phyloP scores from a whole-genome alignment of 306 rosid species.

The Pterocarpus santalinus region DNA sequence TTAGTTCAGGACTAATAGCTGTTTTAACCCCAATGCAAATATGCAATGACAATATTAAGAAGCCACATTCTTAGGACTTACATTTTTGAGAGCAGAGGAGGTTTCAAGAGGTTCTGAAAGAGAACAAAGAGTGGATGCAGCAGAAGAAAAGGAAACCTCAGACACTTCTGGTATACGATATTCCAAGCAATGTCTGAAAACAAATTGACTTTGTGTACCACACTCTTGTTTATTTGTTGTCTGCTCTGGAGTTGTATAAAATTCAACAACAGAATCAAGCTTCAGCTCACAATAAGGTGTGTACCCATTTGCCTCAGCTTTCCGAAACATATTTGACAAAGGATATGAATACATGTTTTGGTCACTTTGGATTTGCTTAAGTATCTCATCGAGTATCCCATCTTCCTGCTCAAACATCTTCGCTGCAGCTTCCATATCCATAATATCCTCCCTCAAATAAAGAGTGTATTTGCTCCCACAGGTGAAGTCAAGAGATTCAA shows the following conservation, averaged over 20 bases:
- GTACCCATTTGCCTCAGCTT: constrained; percentile 74
- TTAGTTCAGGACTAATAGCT: constrained; percentile 44
- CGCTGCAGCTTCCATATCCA: constrained; percentile 89
- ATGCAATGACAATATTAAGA: constrained; percentile 27
- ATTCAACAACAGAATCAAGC: constrained; percentile 58
- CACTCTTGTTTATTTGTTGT: constrained; percentile 54
- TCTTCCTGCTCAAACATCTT: constrained; percentile 79
- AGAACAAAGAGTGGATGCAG: constrained; percentile 65
- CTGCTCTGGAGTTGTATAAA: constrained; percentile 50
- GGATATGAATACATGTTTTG: constrained; percentile 74
- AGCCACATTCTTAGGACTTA: constrained; percentile 53
- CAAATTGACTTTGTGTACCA: constrained; percentile 51
- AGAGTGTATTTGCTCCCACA: constrained; percentile 76
- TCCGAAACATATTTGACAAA: constrained; percentile 58
- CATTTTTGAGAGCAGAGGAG: constrained; percentile 53
- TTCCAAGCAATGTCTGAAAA: constrained; percentile 45
- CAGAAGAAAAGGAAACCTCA: constrained; percentile 65
- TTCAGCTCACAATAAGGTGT: constrained; percentile 71
- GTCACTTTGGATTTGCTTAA: constrained; percentile 56
- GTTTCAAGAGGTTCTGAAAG: constrained; percentile 59
- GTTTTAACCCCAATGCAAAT: constrained; percentile 35
- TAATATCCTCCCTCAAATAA: constrained; percentile 73
- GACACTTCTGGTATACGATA: constrained; percentile 52
- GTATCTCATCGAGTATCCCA: constrained; percentile 59
- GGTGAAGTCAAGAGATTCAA: constrained; percentile 66